A percentile compares a stretch with the other conserved stretches of the same genome.
Evolutionary conservation across 2,329 filamentous ascomycete species (phyloP).

Genomic region (Diaporthe destruens): DNA sequence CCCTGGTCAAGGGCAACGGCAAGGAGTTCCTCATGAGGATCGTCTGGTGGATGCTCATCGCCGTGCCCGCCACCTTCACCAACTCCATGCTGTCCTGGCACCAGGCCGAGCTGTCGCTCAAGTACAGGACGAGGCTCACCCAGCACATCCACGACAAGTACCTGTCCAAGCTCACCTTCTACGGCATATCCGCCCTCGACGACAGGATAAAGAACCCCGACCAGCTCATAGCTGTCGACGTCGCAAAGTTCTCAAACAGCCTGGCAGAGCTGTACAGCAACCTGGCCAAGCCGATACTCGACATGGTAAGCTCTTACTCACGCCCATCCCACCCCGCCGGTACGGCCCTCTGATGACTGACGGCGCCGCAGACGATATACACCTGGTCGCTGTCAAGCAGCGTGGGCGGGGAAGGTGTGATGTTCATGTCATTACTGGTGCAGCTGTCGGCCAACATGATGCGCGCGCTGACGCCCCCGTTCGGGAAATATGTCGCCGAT

Average conservation of each 20-base stretch:
- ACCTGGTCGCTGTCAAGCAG: constrained; percentile 93
- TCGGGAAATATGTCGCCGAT: constrained; percentile 97
- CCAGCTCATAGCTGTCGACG: constrained; percentile 95
- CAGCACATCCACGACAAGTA: constrained; percentile 96
- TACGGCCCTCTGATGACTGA: constrained; percentile 44
- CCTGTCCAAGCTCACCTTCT: constrained; percentile 97
- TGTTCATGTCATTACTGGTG: constrained; percentile 94
- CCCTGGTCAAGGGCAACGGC: constrained; percentile 89
- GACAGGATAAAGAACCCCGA: constrained; percentile 99
- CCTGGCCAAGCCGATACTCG: constrained; percentile 91
- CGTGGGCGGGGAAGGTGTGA: constrained; percentile 94
- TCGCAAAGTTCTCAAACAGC: constrained; percentile 95
- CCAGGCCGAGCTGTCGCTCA: constrained; percentile 92
- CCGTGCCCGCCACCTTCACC: constrained; percentile 95
- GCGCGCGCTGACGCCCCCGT: constrained; percentile 93
- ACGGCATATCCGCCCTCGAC: constrained; percentile 93
- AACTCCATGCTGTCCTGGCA: constrained; percentile 99
- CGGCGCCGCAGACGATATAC: constrained; percentile 76
- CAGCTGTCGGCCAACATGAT: constrained; percentile 94
- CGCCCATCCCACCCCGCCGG: accelerated
- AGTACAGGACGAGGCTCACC: constrained; percentile 94
- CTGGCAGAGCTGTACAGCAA: constrained; percentile 96
- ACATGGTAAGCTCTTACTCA: constrained; percentile 74
- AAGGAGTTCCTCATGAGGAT: constrained; percentile 90
- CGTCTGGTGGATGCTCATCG: constrained; percentile 98